phyloP scores from a whole-genome alignment of 306 rosid genomes.

The Cucurbita argyrosperma region DNA sequence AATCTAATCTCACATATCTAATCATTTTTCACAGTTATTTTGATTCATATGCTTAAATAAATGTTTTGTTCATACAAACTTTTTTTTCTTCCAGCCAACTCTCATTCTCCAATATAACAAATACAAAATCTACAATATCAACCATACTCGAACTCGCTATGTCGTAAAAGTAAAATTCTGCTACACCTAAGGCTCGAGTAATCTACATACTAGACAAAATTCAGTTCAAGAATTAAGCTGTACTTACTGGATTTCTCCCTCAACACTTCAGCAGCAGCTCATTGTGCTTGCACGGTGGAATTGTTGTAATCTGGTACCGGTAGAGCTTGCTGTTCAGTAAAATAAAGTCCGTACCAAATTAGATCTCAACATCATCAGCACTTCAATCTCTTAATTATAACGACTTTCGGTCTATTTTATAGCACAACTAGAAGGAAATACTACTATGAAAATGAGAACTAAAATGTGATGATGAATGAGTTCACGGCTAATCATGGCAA shows the following conservation, averaged over 20 bases:
- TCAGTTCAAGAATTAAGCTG: neutral
- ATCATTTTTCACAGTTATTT: too few species aligned
- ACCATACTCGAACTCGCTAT: conserved; percentile 65
- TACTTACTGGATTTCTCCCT: neutral
- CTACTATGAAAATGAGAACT: neutral
- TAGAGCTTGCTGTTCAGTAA: neutral
- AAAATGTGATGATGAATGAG: neutral
- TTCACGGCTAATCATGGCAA: neutral
- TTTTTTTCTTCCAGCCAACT: conserved; percentile 30
- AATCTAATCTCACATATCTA: too few species aligned
- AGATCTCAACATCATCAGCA: neutral
- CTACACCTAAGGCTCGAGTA: conserved; percentile 5
- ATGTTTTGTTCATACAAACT: neutral
- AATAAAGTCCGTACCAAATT: neutral
- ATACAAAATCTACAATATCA: conserved; percentile 63
- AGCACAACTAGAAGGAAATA: neutral
- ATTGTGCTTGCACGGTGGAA: neutral
- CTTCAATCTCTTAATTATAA: neutral
- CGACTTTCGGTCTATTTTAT: neutral
- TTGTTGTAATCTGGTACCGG: neutral
- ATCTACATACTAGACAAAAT: neutral
- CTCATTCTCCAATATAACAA: conserved; percentile 44
- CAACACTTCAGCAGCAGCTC: neutral
- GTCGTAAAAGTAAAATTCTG: conserved; percentile 26
- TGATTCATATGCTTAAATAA: too few species aligned